These are phyloP conservation scores for Microdochium paspali DNA, from an alignment of 2,329 filamentous ascomycete genomes.

Conservation along the genomic window DNA sequence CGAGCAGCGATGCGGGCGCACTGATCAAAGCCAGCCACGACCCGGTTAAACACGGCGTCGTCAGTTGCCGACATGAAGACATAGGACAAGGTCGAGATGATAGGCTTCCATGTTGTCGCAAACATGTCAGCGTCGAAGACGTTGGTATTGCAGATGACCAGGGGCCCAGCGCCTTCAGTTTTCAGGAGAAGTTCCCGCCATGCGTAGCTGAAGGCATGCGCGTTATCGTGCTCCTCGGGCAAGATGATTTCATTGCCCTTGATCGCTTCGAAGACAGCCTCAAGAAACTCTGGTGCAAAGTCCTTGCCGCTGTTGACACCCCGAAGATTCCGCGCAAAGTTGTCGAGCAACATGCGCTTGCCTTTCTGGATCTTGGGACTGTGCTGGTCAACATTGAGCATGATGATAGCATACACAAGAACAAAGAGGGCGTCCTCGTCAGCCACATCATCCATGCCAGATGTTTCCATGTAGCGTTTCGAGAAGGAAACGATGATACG, in stretches of 20 bases:
- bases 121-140: conserved; percentile 98
- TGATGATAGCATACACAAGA: conserved; percentile 90
- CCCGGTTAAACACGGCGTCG: conserved; percentile 85
- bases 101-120: conserved; percentile 86
- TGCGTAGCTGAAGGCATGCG: conserved; percentile 92
- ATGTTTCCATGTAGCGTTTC: conserved; percentile 69
- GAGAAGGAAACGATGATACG: conserved; percentile 83
- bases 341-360: conserved; percentile 74
- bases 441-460: conserved; percentile 63
- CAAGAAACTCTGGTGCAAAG: conserved; percentile 74
- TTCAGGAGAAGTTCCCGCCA: conserved; percentile 93
- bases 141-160: conserved; percentile 80
- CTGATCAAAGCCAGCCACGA: conserved; percentile 92
- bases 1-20: conserved; percentile 86
- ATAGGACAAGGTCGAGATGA: conserved; percentile 89
- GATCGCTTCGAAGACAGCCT: conserved; percentile 85
- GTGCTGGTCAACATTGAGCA: conserved; percentile 95
- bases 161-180: conserved; percentile 62
- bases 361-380: conserved; percentile 77
- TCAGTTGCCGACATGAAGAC: conserved; percentile 99
- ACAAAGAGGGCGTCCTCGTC: conserved; percentile 85
- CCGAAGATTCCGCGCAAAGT: conserved; percentile 82
- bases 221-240: conserved; percentile 94
- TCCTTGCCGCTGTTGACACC: conserved; percentile 81
- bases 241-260: conserved; percentile 90